Evolutionary conservation across 768 basidiomycete genomes (phyloP).

Genomic region (Tephrocybe sp.): DNA sequence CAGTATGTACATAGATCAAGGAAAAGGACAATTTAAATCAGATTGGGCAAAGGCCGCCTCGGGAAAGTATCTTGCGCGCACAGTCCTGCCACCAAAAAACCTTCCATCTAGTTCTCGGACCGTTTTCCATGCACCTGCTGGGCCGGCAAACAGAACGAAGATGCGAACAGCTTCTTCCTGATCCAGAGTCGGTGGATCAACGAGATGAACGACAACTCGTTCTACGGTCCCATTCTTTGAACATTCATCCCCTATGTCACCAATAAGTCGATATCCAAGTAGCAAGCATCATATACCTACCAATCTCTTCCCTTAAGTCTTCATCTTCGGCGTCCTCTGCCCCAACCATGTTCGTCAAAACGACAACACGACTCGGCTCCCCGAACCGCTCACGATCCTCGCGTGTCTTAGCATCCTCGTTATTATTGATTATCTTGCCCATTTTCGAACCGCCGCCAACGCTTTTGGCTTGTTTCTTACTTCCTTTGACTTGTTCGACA

Average conservation of each 20-base stretch:
- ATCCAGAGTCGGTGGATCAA: slow-evolving; percentile 61
- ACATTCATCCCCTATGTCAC: slow-evolving; percentile 75
- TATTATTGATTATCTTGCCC: slow-evolving; percentile 89
- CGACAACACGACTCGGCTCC: slow-evolving; percentile 85
- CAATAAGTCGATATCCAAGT: neutral
- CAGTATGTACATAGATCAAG: slow-evolving; percentile 9
- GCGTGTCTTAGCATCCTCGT: slow-evolving; percentile 74
- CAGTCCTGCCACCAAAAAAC: slow-evolving; percentile 84
- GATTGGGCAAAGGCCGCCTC: slow-evolving; percentile 52
- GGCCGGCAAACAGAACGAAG: slow-evolving; percentile 88
- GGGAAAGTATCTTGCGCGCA: slow-evolving; percentile 80
- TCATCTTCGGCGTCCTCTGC: slow-evolving; percentile 82
- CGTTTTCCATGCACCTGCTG: slow-evolving; percentile 94
- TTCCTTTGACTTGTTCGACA: slow-evolving; percentile 64
- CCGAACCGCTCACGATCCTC: slow-evolving; percentile 84
- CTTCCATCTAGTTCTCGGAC: slow-evolving; percentile 91
- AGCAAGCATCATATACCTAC: slow-evolving; percentile 35
- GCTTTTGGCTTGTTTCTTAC: slow-evolving; percentile 38
- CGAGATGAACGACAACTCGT: slow-evolving; percentile 79
- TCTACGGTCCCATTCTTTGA: slow-evolving; percentile 91
- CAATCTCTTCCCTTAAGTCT: slow-evolving; percentile 85
- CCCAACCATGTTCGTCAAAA: slow-evolving; percentile 88
- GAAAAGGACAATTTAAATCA: slow-evolving; percentile 47
- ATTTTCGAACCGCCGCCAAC: slow-evolving; percentile 58
- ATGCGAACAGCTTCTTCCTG: slow-evolving; percentile 86